phyloP scores from a whole-genome alignment of 345 rosid genomes.

The Erysimum cheiranthoides region DNA sequence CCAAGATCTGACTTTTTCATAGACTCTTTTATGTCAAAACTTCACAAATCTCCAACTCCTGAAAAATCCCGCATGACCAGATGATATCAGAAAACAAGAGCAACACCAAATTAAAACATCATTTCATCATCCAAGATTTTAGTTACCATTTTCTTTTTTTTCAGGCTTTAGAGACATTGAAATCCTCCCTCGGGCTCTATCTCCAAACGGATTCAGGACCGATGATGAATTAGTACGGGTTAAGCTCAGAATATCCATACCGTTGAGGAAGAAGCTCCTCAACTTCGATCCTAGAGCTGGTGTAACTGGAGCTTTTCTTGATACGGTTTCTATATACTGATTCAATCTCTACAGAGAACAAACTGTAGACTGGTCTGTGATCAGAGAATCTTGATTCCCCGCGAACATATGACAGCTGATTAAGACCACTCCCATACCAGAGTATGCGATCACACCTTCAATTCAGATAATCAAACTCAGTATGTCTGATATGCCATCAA shows the following conservation, averaged over 20 bases:
- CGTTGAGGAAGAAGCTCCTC: slow-evolving; percentile 81
- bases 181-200: slow-evolving; percentile 9
- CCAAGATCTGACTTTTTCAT: not conserved
- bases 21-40: not conserved
- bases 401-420: slow-evolving; percentile 87
- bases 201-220: not conserved
- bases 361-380: slow-evolving; percentile 92
- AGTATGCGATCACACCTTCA: slow-evolving; percentile 97
- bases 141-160: slow-evolving; percentile 4
- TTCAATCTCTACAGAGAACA: slow-evolving; percentile 88
- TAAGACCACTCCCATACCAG: slow-evolving; percentile 92
- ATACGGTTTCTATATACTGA: slow-evolving; percentile 59
- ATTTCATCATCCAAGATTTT: not conserved
- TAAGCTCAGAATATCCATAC: slow-evolving; percentile 59
- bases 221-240: slow-evolving; percentile 52
- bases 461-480: slow-evolving; percentile 23
- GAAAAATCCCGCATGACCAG: slow-evolving; percentile 1
- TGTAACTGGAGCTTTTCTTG: slow-evolving; percentile 73
- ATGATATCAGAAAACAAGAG: slow-evolving; percentile 26
- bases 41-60: slow-evolving; percentile 15
- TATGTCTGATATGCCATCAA: not conserved
- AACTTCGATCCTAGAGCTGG: slow-evolving; percentile 81
- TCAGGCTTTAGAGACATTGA: not conserved
- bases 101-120: not conserved
- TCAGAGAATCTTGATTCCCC: slow-evolving; percentile 99